A percentile compares a stretch with the other conserved stretches of the same genome.
Evolutionary conservation across 371 early-diverging fungal genomes (phyloP).

Genomic region (Mucor lusitanicus): DNA sequence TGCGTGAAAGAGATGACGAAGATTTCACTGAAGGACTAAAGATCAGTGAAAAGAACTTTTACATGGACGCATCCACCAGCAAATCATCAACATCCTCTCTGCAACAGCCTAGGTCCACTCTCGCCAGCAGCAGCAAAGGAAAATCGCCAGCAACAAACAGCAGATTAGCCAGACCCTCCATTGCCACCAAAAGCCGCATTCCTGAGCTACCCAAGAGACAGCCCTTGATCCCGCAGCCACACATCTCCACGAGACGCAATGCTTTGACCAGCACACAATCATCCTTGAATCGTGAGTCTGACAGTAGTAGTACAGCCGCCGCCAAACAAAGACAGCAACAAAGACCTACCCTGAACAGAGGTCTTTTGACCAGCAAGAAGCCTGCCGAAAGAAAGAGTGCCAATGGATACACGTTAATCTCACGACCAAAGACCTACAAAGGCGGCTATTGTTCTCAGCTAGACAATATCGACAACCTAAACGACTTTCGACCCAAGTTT

Average conservation of each 20-base stretch:
- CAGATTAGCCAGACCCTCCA: constrained; percentile 4
- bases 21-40: constrained; percentile 33
- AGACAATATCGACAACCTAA: constrained; percentile 37
- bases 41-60: constrained; percentile 17
- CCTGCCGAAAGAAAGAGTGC: not conserved
- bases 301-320: not conserved
- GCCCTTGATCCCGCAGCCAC: not conserved
- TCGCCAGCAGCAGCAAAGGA: not conserved
- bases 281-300: not conserved
- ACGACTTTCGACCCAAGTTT: constrained; percentile 15
- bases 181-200: not conserved
- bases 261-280: not conserved
- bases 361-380: not conserved
- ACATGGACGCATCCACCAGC: not conserved
- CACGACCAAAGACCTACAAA: constrained; percentile 23
- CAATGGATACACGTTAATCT: constrained; percentile 19
- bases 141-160: not conserved
- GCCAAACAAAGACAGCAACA: not conserved
- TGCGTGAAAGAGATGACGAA: constrained; percentile 31
- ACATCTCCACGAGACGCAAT: not conserved
- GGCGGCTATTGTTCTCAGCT: constrained; percentile 30
- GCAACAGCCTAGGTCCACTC: not conserved
- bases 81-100: not conserved
- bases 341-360: not conserved
- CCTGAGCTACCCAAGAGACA: not conserved